Evolutionary conservation across 1,284 basidiomycete genomes (phyloP).

Genomic region (Cystobasidium pallidum): DNA sequence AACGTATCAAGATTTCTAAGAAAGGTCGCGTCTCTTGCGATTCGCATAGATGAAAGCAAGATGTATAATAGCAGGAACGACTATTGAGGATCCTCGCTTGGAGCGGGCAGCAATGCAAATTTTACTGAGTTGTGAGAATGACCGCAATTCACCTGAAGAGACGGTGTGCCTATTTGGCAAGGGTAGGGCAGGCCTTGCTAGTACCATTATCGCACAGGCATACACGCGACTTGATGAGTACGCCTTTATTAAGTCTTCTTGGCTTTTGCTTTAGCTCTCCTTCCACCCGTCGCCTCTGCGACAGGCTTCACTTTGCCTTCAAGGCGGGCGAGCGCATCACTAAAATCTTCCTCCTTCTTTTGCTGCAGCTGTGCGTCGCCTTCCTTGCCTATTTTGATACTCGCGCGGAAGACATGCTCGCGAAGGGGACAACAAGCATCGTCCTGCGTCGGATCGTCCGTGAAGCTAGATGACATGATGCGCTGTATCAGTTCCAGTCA

Average conservation of each 20-base stretch:
- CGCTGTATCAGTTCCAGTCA: neutral
- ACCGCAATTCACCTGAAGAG: too few relatives aligned
- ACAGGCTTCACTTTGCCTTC: conserved; percentile 36
- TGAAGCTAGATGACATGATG: conserved; percentile 10
- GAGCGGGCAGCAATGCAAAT: too few relatives aligned
- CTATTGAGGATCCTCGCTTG: too few relatives aligned
- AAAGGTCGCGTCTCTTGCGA: too few relatives aligned
- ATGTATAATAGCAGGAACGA: too few relatives aligned
- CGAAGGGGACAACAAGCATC: conserved; percentile 31
- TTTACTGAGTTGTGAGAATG: too few relatives aligned
- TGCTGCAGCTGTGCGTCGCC: conserved; percentile 29
- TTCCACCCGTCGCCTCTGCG: conserved; percentile 5
- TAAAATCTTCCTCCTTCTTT: conserved; percentile 41
- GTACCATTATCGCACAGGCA: too few relatives aligned
- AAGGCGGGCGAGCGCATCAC: conserved; percentile 30
- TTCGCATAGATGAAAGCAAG: too few relatives aligned
- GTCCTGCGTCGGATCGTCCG: conserved; percentile 2
- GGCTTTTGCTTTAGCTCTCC: conserved; percentile 5
- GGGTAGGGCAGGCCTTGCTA: too few relatives aligned
- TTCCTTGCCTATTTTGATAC: conserved; percentile 42
- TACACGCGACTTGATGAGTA: neutral
- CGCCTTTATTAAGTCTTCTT: neutral
- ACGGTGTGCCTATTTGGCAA: too few relatives aligned
- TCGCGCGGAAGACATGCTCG: conserved; percentile 29
- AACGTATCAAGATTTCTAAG: too few relatives aligned